Base-by-base conservation (phyloP, 352 stramenopile genomes). In the Vaucheria bursata region DNA sequence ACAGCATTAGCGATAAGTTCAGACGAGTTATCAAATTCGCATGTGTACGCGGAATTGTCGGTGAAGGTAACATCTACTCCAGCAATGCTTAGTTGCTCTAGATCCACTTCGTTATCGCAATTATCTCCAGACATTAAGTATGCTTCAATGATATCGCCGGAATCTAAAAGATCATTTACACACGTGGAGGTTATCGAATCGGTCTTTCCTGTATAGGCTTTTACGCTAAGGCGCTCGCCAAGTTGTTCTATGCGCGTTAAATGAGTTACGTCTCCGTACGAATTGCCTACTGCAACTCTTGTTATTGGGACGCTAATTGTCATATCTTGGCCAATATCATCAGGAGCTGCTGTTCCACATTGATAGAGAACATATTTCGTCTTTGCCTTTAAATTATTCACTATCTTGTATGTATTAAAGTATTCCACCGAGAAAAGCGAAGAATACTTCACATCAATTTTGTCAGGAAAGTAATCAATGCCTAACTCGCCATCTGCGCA, bases 401-500 rank as follows among this genome's bases (percentile, higher is more conserved):
- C 71, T 1, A 52, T 77, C 78, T 86, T 86, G 82, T 86, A 81
- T 38, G 34, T 74, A 0, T 78, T 84, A 29, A 67, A 50, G 79
- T 86, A 86, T 50, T 71, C 49, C 31, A 86, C 82, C 0, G 12
- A 59, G 49, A 81, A 86, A 3, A 33, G 35, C 50, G 34, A 32
- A 0, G 74, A 70, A 32, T 71, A 79, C 8, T 65, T 25, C 37
- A 80, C 36, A 1, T 59, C 39, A 5, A 79, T 76, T 75, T 86
- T 85, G 64, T 77, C 81, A 5, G 79, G 79, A 69, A 86, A 86
- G 75, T 85, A 85, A 71, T 85, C 79, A 1, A 74, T 45, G 38
- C 35, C 77, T 18, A 78, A 53, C 12, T 82, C 40, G n/a, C 78
- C 82, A 35, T 81, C 78, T 31, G 73, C 64, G 5, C 84, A 76